Evolutionary conservation across 108 stramenopile species (phyloP), one percentile per base, ranked within the genome.

Genomic region (Fistulifera pelliculosa): DNA sequence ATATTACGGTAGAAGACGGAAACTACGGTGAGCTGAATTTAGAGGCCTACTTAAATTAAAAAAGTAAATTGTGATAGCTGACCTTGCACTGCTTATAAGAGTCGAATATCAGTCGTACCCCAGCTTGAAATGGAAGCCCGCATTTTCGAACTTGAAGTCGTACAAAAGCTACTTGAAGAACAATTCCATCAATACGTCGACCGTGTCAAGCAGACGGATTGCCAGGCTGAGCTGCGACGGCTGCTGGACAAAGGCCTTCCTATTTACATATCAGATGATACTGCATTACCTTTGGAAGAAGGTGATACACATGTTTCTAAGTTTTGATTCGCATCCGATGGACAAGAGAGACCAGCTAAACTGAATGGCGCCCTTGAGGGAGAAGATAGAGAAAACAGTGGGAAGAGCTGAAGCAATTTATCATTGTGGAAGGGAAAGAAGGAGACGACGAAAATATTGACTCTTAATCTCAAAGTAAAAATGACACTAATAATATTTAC

Each of bases 11-110:
- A 63, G 65, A 65, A 56, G n/a, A n/a, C n/a, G n/a, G n/a, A n/a
- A 89, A 89, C 60, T 89, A 89, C 41, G 81, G 76, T 71, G 62
- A 59, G 76, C 60, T n/a, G n/a, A n/a, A n/a, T n/a, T n/a, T n/a
- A n/a, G n/a, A n/a, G n/a, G n/a, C 17, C n/a, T 48, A 10, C 47
- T 10, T 18, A 10, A 8, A 13, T 18, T 18, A 11, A 10, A 11
- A 48, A 48, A 10, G 15, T 13, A 17, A 16, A 10, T 16, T 48
- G 12, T 16, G 15, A 48, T 48, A 11, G 15, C 17, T 10, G 40
- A 11, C 14, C 40, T 16, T 48, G 12, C 47, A 48, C 12, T 10
- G 12, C 10, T 10, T 48, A 13, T 38, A 35, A 39, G n/a, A 83
- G 81, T 84, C 39, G 87, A 88, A 54, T 88, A 70, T 64, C 82